Base-by-base conservation (phyloP, 345 rosid genomes). In the Fremontodendron californicum region DNA sequence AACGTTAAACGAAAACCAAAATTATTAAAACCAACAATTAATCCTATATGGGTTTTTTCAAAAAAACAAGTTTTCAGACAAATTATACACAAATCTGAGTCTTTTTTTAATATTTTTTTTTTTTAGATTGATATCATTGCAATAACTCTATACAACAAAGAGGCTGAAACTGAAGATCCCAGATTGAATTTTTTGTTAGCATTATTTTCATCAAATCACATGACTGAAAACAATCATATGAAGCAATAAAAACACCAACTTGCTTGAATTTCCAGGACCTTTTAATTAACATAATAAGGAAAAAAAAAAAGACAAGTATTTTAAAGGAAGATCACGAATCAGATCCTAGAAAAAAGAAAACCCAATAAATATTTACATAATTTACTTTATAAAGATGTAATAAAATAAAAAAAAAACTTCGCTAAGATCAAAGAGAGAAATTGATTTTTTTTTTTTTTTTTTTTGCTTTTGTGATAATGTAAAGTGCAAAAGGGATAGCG, bases 231-330 rank as follows among this genome's bases (percentile, higher is more conserved):
- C 29, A n/a, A 16, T 11, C 12, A 45, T 9, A 46, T 18, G 25
- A 43, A 54, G 21, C 48, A 43, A 25, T 27, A 18, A 68, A 67
- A 69, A 68, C 0, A 25, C 9, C n/a, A 39, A 40, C 49, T 37
- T 40, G 76, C 84, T 37, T 82, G 74, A 78, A 78, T 45, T 75
- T 71, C 79, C 79, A 75, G 35, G 27, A 61, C 54, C 74, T 43
- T 45, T 72, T 52, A 39, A 51, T 45, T 25, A 75, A 16, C 84
- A 81, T 74, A 37, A 69, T 61, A 65, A 66, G 16, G 61, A 1
- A 15, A 29, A 6, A 7, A 39, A 11, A 27, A 39, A 31, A 62
- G 19, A 57, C 18, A 52, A 61, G 9, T 51, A 27, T 65, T 64
- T 39, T 13, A 4, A 49, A 23, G 40, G 33, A 48, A 27, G 75